These are phyloP conservation scores for Singerocomus inundabilis DNA, from an alignment of 1,284 basidiomycete species.

Conservation along the genomic window DNA sequence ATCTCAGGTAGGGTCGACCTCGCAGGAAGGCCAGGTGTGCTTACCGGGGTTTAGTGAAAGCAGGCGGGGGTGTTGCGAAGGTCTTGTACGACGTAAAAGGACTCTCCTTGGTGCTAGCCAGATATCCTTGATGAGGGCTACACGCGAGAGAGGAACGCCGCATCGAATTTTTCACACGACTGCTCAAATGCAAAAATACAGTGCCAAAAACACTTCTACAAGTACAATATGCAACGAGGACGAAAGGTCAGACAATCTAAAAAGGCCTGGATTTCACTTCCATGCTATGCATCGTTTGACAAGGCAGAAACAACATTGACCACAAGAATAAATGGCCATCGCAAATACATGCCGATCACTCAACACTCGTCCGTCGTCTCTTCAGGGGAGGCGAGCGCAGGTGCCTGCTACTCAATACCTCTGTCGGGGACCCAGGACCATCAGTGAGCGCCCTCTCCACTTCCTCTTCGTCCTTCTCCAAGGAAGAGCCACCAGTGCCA, in stretches of 20 bases:
- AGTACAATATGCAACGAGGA: conserved; percentile 28
- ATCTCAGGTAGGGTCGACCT: conserved; percentile 12
- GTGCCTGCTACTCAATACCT: conserved; percentile 17
- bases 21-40: neutral
- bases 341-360: conserved; percentile 16
- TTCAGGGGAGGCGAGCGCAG: conserved; percentile 45
- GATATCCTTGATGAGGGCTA: conserved; percentile 32
- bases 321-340: conserved; percentile 7
- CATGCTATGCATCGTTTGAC: conserved; percentile 14
- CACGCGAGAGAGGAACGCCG: conserved; percentile 18
- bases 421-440: conserved; percentile 26
- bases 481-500: conserved; percentile 6
- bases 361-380: conserved; percentile 38
- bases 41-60: conserved; percentile 7
- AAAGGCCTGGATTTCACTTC: conserved; percentile 3
- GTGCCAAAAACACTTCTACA: conserved; percentile 33
- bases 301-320: conserved; percentile 18
- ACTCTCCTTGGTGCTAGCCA: conserved; percentile 26
- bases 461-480: conserved; percentile 35
- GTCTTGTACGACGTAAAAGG: conserved; percentile 16
- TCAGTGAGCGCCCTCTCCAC: conserved; percentile 31
- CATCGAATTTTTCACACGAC: conserved; percentile 28
- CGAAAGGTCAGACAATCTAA: conserved; percentile 13
- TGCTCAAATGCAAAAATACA: conserved; percentile 27
- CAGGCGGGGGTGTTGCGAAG: neutral